Base-by-base conservation (phyloP, 2,329 filamentous ascomycete genomes). In the Alternaria arbusti region DNA sequence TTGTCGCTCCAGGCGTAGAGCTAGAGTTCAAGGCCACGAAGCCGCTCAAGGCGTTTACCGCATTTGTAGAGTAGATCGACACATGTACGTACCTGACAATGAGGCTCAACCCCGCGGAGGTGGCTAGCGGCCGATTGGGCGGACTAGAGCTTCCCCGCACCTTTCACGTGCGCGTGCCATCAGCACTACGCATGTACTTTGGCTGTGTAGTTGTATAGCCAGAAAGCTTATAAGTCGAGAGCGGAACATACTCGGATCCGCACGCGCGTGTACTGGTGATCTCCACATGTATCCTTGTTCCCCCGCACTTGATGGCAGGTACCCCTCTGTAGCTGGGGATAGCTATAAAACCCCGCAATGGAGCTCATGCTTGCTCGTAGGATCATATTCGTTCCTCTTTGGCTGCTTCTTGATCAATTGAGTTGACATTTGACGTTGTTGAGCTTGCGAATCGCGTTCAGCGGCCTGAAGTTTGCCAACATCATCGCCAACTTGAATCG, bases 1-100 rank as follows among this genome's bases (percentile, higher is more conserved):
- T 90, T 75, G 80, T 92, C n/a, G 89, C 86, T 1, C 86, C 87
- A 3, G 87, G 86, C 0, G 79, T 84, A 5, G 82, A 84, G 59
- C 63, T 87, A 12, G 80, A 84, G 47, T 81, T 86, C 50, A 76
- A 78, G 56, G 82, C 83, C 20, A 69, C 71, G 1, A 80, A 82
- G 57, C 80, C 78, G 15, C 68, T 87, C 69, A 80, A 84, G 47
- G 73, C 84, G 40, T 87, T 85, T 75, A 82, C 81, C 45, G 82
- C 85, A 8, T 86, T 79, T 52, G 81, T 80, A 6, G 81, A 83
- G 74, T 82, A 79, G 50, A 51, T 36, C 7, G 54, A 25, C 44
- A 15, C 20, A 12, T 44, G 20, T 57, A 40, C 8, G 45, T 50
- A 47, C 25, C 17, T 45, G 15, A 32, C 22, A 28, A 61, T 66